Percentiles rank a stretch among this genome's conserved stretches.
Evolutionary conservation across 768 basidiomycete species (phyloP).

Genomic region (Phallus indusiatus): DNA sequence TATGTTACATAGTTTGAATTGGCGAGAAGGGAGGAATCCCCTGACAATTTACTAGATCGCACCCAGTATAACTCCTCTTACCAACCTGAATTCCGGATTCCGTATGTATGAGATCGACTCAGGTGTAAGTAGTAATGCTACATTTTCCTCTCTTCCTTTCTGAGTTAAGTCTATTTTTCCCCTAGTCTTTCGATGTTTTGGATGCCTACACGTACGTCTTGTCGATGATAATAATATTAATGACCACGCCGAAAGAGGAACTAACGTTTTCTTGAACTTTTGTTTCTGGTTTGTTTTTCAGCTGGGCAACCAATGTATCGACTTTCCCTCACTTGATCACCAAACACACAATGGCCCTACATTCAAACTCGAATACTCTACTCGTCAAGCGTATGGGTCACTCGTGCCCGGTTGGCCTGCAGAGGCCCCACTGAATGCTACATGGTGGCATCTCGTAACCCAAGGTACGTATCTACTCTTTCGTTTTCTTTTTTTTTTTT

Average conservation of each 20-base stretch:
- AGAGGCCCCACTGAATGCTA: slow-evolving; percentile 65
- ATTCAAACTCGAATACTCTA: slow-evolving; percentile 59
- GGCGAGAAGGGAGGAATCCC: not conserved
- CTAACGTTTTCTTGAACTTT: not conserved
- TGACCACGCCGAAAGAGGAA: not conserved
- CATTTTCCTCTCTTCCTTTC: not conserved
- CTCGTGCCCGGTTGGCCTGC: slow-evolving; percentile 48
- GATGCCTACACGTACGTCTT: slow-evolving; percentile 64
- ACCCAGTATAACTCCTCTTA: slow-evolving; percentile 61
- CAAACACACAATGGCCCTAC: slow-evolving; percentile 52
- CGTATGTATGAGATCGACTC: slow-evolving; percentile 62
- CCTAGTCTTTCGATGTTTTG: slow-evolving; percentile 65
- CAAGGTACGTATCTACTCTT: slow-evolving; percentile 37
- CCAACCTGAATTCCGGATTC: slow-evolving; percentile 69
- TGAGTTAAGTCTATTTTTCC: not conserved
- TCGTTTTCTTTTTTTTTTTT: too few relatives aligned
- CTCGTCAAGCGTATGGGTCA: slow-evolving; percentile 55
- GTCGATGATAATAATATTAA: too few relatives aligned
- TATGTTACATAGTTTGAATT: slow-evolving; percentile 18
- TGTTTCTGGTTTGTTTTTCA: slow-evolving; percentile 17
- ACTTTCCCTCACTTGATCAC: slow-evolving; percentile 46
- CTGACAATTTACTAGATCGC: slow-evolving; percentile 36
- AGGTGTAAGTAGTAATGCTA: slow-evolving; percentile 31
- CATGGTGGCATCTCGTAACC: slow-evolving; percentile 77
- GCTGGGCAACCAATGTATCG: slow-evolving; percentile 58